These are phyloP conservation scores for Neolentinus lepideus DNA, from an alignment of 1,284 basidiomycete species.

Conservation along the genomic window DNA sequence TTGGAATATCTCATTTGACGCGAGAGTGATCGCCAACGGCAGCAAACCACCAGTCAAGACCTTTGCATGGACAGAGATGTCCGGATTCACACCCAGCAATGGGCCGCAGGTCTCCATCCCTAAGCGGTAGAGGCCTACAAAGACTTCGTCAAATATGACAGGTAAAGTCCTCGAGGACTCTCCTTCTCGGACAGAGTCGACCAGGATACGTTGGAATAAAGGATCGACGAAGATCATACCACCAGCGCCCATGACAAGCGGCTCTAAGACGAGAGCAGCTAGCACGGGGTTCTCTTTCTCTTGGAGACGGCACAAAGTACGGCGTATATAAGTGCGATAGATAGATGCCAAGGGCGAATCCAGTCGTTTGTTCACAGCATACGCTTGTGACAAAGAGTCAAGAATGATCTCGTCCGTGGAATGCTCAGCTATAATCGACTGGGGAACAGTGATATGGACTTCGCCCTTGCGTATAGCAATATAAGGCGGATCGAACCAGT, in stretches of 20 bases:
- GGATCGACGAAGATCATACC: slow-evolving; percentile 99
- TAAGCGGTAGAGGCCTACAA: slow-evolving; percentile 85
- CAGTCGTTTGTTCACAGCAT: slow-evolving; percentile 67
- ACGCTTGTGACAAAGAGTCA: slow-evolving; percentile 55
- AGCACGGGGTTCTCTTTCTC: slow-evolving; percentile 32
- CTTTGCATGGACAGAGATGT: slow-evolving; percentile 91
- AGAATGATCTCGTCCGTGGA: slow-evolving; percentile 21
- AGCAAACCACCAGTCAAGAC: slow-evolving; percentile 91
- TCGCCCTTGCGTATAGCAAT: slow-evolving; percentile 62
- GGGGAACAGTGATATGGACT: slow-evolving; percentile 54
- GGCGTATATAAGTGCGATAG: slow-evolving; percentile 61
- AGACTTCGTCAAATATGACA: slow-evolving; percentile 96
- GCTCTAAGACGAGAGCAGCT: slow-evolving; percentile 85
- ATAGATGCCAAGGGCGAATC: slow-evolving; percentile 50
- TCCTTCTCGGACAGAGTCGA: slow-evolving; percentile 70
- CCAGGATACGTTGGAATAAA: slow-evolving; percentile 85
- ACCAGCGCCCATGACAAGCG: slow-evolving; percentile 90
- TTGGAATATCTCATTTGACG: slow-evolving; percentile 72
- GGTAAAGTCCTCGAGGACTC: slow-evolving; percentile 43
- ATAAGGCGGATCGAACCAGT: slow-evolving; percentile 89
- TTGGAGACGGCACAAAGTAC: slow-evolving; percentile 46
- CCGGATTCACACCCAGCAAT: slow-evolving; percentile 69
- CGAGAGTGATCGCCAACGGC: slow-evolving; percentile 83
- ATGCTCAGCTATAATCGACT: slow-evolving; percentile 33
- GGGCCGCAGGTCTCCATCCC: slow-evolving; percentile 64